Evolutionary conservation across 331 rosid genomes (phyloP).

Genomic region (Saraca asoca): DNA sequence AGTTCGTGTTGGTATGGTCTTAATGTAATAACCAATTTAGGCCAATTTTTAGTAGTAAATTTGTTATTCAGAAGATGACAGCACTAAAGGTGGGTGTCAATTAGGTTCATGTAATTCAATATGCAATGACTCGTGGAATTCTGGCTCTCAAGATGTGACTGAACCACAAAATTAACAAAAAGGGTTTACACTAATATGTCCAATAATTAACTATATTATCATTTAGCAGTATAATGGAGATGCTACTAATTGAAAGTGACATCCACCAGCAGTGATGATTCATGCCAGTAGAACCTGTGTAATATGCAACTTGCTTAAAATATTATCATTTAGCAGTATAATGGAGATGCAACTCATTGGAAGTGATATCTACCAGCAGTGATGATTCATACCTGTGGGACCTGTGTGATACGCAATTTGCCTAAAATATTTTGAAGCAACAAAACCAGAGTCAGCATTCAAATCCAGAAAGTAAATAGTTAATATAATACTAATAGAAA

Average conservation of each 20-base stretch:
- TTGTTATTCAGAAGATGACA: too few relatives aligned
- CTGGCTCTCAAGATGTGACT: not conserved
- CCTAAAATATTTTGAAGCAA: slow-evolving; percentile 29
- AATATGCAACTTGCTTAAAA: slow-evolving; percentile 38
- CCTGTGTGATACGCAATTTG: slow-evolving; percentile 45
- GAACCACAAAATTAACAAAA: not conserved
- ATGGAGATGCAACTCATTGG: too few relatives aligned
- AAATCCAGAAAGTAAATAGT: not conserved
- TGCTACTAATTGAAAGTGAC: too few relatives aligned
- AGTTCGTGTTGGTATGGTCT: too few relatives aligned
- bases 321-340: not conserved
- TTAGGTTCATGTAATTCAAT: not conserved
- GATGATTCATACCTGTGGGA: slow-evolving; percentile 42
- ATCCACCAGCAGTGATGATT: not conserved
- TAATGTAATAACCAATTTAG: too few relatives aligned
- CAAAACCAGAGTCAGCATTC: slow-evolving; percentile 23
- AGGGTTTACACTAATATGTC: not conserved
- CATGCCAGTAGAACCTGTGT: slow-evolving; percentile 52
- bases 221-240: too few relatives aligned
- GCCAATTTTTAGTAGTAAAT: too few relatives aligned
- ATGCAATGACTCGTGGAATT: not conserved
- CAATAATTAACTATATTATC: not conserved
- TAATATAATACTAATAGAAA: not conserved
- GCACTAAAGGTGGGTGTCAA: not conserved
- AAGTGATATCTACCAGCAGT: too few relatives aligned